Conservation (phyloP, 2,329 filamentous ascomycete genomes). For the Aaosphaeria arxii region DNA sequence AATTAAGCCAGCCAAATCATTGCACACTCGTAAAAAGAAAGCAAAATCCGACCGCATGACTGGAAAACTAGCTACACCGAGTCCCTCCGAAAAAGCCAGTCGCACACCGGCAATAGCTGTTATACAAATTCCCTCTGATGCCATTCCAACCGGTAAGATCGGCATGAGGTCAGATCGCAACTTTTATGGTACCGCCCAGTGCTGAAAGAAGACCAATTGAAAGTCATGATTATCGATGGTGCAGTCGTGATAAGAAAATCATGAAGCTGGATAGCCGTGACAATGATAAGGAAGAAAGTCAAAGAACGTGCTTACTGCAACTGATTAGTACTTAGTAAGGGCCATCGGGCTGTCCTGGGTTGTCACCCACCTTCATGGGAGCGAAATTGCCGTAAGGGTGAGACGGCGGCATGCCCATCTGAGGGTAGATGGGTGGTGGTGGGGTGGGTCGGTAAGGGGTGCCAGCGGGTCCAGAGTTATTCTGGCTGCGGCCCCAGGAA, state of each 20-base stretch:
- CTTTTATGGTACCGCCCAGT: slow-evolving; percentile 38
- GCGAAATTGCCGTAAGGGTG: slow-evolving; percentile 64
- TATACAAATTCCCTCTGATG: slow-evolving; percentile 35
- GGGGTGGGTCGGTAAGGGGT: slow-evolving; percentile 96
- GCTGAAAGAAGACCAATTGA: slow-evolving; percentile 35
- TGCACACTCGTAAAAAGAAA: slow-evolving; percentile 32
- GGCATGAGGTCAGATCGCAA: slow-evolving; percentile 35
- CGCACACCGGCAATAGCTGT: slow-evolving; percentile 32
- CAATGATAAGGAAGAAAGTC: slow-evolving; percentile 24
- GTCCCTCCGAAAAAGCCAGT: slow-evolving; percentile 27
- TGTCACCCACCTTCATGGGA: slow-evolving; percentile 59
- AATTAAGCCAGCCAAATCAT: slow-evolving; percentile 35
- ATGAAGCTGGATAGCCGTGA: slow-evolving; percentile 29
- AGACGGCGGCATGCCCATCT: slow-evolving; percentile 65
- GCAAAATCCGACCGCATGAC: slow-evolving; percentile 32
- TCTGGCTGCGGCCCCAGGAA: slow-evolving; percentile 97
- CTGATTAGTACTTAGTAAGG: slow-evolving; percentile 1
- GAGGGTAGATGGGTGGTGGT: slow-evolving; percentile 70
- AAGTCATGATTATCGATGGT: slow-evolving; percentile 27
- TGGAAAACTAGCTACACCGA: slow-evolving; percentile 32
- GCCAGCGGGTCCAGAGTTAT: slow-evolving; percentile 94
- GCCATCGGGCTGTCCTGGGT: no score
- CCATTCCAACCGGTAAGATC: slow-evolving; percentile 30
- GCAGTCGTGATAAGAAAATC: slow-evolving; percentile 34
- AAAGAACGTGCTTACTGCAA: slow-evolving; percentile 37